phyloP scores from a whole-genome alignment of 768 basidiomycete genomes.

The Naganishia randhawae region DNA sequence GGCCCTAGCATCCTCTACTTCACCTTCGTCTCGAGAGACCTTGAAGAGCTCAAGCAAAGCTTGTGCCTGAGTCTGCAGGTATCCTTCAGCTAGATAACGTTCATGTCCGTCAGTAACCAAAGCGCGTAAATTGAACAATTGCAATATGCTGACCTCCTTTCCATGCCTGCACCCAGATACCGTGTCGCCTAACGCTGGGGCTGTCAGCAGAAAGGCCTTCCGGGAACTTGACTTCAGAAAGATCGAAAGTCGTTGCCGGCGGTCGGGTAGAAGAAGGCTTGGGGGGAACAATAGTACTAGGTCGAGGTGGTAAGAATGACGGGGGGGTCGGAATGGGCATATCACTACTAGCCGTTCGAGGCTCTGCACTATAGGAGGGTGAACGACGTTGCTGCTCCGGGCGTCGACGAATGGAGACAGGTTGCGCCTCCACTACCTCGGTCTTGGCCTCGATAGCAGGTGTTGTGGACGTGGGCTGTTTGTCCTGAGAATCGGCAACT shows the following conservation, averaged over 20 bases:
- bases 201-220: conserved; percentile 40
- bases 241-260: background rate
- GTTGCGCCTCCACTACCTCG: background rate
- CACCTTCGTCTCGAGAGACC: conserved; percentile 69
- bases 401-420: conserved; percentile 7
- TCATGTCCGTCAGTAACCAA: background rate
- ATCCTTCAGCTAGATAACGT: conserved; percentile 5
- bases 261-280: background rate
- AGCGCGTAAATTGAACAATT: background rate
- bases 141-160: conserved; percentile 34
- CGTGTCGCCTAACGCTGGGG: conserved; percentile 40
- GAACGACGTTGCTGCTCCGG: conserved; percentile 29
- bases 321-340: conserved; percentile 3
- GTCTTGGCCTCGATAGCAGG: background rate
- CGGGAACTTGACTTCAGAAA: conserved; percentile 32
- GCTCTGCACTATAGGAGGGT: conserved; percentile 19
- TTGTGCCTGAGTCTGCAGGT: conserved; percentile 39
- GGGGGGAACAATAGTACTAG: background rate
- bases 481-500: background rate
- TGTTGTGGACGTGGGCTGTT: background rate
- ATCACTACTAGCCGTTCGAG: conserved; percentile 7
- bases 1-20: conserved; percentile 72
- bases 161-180: conserved; percentile 39
- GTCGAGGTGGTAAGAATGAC: conserved; percentile 1
- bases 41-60: conserved; percentile 73